Evolutionary conservation across 148 eudicot species (phyloP), one percentile per base, ranked within the genome.

Genomic region (Silene uniflora): DNA sequence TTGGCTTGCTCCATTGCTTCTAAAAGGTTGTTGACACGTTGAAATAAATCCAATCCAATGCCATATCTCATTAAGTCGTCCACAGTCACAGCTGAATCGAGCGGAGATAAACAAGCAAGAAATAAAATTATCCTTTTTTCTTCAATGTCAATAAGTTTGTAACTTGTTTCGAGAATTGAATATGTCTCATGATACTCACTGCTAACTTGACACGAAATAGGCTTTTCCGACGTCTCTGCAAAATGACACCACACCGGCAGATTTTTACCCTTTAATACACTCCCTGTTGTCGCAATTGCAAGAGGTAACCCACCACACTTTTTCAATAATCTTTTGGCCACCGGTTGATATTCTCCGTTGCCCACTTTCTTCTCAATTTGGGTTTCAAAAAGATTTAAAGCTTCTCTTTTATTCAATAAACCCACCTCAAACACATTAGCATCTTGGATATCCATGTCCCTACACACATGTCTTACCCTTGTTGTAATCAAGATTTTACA

Each of bases 11-110:
- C 63, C 56, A 47, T 62, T 21, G 80, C 72, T 35, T 78, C 70
- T 0, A 25, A 49, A 1, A 78, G 71, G 0, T 1, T 46, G n/a
- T 64, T 44, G 5, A 69, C 75, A 49, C 21, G 9, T 54, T 71
- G 64, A 72, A 78, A 72, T 66, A 78, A 72, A 24, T 29, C 80
- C 27, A 72, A 32, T 1, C 76, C 76, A 23, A 72, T 72, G 24
- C 75, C 80, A 78, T 72, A 78, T 52, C 76, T 49, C 76, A 72
- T 71, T 42, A 78, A 71, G 11, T 77, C 63, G 4, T 62, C 63
- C 2, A 77, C 23, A 3, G 11, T 12, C 49, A 77, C 29, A 19
- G 54, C 64, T 27, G 70, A 49, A 71, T 60, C 75, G 13, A 52
- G 49, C 0, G 80, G 80, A 29, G 67, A 71, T 23, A 71, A 19